phyloP scores from a whole-genome alignment of 2,329 filamentous ascomycete genomes.

The Phoma herbarum region DNA sequence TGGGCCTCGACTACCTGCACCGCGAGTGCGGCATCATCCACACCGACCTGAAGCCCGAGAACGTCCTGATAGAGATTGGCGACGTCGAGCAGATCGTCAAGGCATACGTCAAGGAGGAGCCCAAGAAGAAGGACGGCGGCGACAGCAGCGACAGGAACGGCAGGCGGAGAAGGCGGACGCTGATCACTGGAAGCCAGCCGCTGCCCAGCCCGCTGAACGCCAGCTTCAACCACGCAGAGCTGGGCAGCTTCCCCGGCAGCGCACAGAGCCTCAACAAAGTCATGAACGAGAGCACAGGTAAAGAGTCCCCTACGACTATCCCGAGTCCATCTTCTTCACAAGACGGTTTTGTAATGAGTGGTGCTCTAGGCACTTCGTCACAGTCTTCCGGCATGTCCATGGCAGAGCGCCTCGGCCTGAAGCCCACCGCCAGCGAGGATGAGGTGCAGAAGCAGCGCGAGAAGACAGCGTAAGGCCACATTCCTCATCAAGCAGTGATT shows the following conservation, averaged over 20 bases:
- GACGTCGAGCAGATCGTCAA: constrained; percentile 99
- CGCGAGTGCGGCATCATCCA: constrained; percentile 99
- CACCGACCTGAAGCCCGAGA: constrained; percentile 96
- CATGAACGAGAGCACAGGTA: constrained; percentile 75
- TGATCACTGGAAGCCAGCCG: constrained; percentile 97
- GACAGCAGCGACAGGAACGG: constrained; percentile 95
- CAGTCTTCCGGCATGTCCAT: constrained; percentile 62
- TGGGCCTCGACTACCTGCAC: constrained; percentile 95
- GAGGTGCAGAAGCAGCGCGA: constrained; percentile 79
- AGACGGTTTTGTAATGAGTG: constrained; percentile 63
- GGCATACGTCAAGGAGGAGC: constrained; percentile 87
- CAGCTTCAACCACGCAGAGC: constrained; percentile 81
- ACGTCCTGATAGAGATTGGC: constrained; percentile 97
- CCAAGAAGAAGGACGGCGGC: constrained; percentile 72
- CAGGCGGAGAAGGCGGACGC: constrained; percentile 83
- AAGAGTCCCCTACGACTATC: constrained; percentile 55
- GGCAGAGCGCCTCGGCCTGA: constrained; percentile 65
- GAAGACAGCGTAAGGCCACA: constrained; percentile 85
- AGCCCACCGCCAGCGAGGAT: constrained; percentile 61
- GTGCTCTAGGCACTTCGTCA: constrained; percentile 61
- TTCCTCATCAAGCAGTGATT: not conserved
- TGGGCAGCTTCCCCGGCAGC: constrained; percentile 66
- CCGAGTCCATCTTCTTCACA: constrained; percentile 51
- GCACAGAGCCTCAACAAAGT: constrained; percentile 84
- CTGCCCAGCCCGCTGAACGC: constrained; percentile 93